These are phyloP conservation scores for Bryoglossum gracile DNA, from an alignment of 495 filamentous ascomycete species.

Conservation along the genomic window DNA sequence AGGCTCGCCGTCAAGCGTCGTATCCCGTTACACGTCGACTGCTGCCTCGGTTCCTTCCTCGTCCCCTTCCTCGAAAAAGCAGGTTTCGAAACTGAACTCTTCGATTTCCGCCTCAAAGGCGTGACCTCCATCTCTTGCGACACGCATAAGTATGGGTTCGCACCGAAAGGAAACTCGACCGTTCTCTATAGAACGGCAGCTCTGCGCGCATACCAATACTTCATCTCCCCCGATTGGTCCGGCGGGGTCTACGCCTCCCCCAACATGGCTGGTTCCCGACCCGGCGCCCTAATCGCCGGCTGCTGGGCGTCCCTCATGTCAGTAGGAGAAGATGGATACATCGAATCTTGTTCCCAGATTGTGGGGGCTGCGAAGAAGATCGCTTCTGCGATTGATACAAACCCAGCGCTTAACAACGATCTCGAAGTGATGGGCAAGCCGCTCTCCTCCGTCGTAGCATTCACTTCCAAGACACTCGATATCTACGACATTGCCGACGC, in stretches of 20 bases:
- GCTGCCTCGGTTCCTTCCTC: slow-evolving; percentile 92
- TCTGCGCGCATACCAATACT: slow-evolving; percentile 86
- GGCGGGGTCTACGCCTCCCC: slow-evolving; percentile 95
- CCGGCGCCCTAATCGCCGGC: slow-evolving; percentile 87
- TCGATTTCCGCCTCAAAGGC: slow-evolving; percentile 90
- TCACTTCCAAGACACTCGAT: slow-evolving; percentile 68
- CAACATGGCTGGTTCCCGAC: slow-evolving; percentile 80
- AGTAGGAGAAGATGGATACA: slow-evolving; percentile 84
- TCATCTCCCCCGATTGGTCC: slow-evolving; percentile 89
- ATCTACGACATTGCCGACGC: slow-evolving; percentile 84
- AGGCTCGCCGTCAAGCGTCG: slow-evolving; percentile 70
- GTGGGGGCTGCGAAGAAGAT: slow-evolving; percentile 83
- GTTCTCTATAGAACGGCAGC: slow-evolving; percentile 77
- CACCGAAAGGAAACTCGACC: slow-evolving; percentile 91
- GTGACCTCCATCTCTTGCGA: slow-evolving; percentile 95
- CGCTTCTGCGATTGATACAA: slow-evolving; percentile 60
- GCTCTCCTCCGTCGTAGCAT: slow-evolving; percentile 84
- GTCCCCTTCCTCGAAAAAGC: slow-evolving; percentile 86
- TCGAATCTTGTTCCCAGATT: slow-evolving; percentile 75
- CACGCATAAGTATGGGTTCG: slow-evolving; percentile 99
- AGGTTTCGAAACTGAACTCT: slow-evolving; percentile 77
- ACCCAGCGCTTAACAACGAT: slow-evolving; percentile 57
- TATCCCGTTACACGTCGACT: slow-evolving; percentile 91
- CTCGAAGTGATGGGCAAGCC: slow-evolving; percentile 78
- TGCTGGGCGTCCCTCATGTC: slow-evolving; percentile 89